These are phyloP conservation scores for Monosporozyma unispora DNA, from an alignment of 805 yeast genomes.

Conservation along the genomic window DNA sequence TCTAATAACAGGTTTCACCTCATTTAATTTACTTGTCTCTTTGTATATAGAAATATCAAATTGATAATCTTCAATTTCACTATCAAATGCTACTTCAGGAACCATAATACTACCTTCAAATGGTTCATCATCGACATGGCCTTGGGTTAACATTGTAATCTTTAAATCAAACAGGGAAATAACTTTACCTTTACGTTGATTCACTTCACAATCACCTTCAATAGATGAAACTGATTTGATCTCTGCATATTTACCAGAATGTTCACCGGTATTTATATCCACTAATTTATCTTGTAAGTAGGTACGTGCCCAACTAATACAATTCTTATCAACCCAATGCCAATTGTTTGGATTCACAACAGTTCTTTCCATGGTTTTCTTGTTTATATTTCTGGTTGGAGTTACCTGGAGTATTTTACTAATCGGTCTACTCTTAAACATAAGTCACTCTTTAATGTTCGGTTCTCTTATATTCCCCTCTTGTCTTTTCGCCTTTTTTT, in stretches of 20 bases:
- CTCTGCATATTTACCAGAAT: conserved; percentile 24
- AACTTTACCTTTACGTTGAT: conserved; percentile 94
- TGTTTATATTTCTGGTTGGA: neutral
- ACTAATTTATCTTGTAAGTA: conserved; percentile 60
- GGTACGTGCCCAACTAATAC: conserved; percentile 79
- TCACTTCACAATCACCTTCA: conserved; percentile 95
- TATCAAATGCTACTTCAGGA: conserved; percentile 92
- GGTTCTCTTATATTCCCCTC: neutral
- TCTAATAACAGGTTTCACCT: conserved; percentile 45
- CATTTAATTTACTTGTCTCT: conserved; percentile 42
- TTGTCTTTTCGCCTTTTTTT: neutral
- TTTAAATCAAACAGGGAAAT: conserved; percentile 82
- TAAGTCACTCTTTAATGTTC: neutral
- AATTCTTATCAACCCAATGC: conserved; percentile 99
- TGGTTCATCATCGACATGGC: conserved; percentile 34
- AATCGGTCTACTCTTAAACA: neutral
- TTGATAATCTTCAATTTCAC: conserved; percentile 77
- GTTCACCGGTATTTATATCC: conserved; percentile 35
- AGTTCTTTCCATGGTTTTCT: conserved; percentile 37
- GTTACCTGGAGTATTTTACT: neutral
- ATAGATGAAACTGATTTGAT: conserved; percentile 35
- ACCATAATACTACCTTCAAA: conserved; percentile 67
- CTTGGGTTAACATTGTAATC: conserved; percentile 50
- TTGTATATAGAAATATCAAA: conserved; percentile 62
- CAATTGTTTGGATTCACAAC: conserved; percentile 97